phyloP scores from a whole-genome alignment of 2,329 filamentous ascomycete genomes.

The Ilyonectria mors-panacis region DNA sequence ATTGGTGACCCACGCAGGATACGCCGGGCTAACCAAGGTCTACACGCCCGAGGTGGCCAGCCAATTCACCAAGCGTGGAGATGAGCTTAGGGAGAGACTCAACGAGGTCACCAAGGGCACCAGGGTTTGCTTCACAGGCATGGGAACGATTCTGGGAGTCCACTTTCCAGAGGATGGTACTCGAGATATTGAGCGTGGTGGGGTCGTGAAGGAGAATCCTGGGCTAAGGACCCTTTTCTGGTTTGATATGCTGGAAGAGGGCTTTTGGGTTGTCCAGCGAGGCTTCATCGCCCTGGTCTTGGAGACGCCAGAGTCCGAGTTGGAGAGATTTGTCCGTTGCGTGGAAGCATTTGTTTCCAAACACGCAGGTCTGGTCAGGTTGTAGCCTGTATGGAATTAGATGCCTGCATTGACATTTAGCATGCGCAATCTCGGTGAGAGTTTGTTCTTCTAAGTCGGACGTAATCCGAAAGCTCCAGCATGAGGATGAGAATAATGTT shows the following conservation, averaged over 20 bases:
- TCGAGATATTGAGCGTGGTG: constrained; percentile 47
- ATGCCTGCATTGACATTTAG: neutral
- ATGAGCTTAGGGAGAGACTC: constrained; percentile 49
- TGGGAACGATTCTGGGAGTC: constrained; percentile 54
- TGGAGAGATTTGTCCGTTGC: constrained; percentile 57
- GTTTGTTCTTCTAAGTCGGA: neutral
- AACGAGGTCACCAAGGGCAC: constrained; percentile 52
- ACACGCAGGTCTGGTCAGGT: constrained; percentile 38
- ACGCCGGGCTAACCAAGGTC: constrained; percentile 54
- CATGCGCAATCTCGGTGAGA: neutral
- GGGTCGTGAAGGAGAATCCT: constrained; percentile 50
- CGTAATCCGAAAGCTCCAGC: neutral
- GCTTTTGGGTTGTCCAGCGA: constrained; percentile 59
- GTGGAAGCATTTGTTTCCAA: constrained; percentile 54
- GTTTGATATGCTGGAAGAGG: constrained; percentile 62
- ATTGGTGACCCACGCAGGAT: constrained; percentile 71
- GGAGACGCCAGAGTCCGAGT: constrained; percentile 55
- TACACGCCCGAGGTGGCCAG: constrained; percentile 53
- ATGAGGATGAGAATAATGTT: no score
- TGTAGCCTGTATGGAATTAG: neutral
- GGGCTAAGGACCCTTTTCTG: constrained; percentile 60
- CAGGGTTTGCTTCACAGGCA: constrained; percentile 55
- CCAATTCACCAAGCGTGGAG: constrained; percentile 51
- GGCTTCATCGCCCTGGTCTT: constrained; percentile 60
- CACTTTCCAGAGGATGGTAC: constrained; percentile 54